Conservation (phyloP, 148 eudicot species). For the Beta vulgaris region DNA sequence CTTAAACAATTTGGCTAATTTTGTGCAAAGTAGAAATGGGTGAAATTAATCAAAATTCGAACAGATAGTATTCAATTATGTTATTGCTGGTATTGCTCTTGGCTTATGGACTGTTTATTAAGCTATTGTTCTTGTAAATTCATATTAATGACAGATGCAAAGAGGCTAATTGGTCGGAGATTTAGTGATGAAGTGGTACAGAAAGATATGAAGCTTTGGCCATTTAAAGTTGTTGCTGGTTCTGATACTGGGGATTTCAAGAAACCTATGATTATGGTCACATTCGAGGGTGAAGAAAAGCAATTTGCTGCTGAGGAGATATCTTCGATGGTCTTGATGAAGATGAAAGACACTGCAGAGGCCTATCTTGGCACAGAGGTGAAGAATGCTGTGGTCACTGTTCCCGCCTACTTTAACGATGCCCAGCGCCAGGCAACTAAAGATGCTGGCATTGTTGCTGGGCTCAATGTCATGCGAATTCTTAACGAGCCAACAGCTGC, state of each 20-base stretch:
- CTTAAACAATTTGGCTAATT: too few relatives aligned
- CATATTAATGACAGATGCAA: conserved; percentile 8
- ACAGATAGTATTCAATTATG: too few relatives aligned
- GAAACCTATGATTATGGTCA: background rate
- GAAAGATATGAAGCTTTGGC: background rate
- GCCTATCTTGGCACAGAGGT: background rate
- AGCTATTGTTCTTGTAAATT: too few relatives aligned
- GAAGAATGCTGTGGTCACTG: background rate
- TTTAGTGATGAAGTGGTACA: background rate
- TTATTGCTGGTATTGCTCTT: too few relatives aligned
- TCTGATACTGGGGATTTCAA: background rate
- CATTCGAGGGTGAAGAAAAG: background rate
- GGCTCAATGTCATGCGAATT: background rate
- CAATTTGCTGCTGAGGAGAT: background rate
- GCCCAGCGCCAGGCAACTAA: background rate
- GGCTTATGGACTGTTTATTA: too few relatives aligned
- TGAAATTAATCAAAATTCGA: too few relatives aligned
- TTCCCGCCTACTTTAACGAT: background rate
- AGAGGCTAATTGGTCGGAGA: background rate
- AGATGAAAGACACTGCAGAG: background rate
- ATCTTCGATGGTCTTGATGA: background rate
- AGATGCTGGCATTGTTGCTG: background rate
- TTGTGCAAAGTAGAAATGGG: too few relatives aligned
- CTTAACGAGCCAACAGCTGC: background rate
- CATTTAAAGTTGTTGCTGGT: background rate